Evolutionary conservation across 805 yeast genomes (phyloP), one percentile per base, ranked within the genome.

Genomic region (Lachancea mirantina): DNA sequence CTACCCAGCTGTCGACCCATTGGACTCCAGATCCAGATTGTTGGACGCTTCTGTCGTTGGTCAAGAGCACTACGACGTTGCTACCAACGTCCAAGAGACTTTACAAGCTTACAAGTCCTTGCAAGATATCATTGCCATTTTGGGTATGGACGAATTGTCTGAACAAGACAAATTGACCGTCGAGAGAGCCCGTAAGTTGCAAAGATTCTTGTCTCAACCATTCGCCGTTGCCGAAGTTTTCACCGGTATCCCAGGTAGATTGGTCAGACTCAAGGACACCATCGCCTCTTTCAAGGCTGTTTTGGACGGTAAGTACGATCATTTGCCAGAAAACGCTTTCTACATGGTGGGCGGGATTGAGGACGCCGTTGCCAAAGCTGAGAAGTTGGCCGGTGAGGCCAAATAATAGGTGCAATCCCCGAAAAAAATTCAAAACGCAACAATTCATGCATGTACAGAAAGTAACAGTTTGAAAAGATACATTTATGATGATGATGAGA

Each of bases 311-410:
- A 92, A 92, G 78, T 87, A 92, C 76, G 98, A 92, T 72, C 80
- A 81, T 74, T 79, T 92, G 61, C 98, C 98, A 65, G 98, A 92
- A 76, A 84, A 81, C 66, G 98, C 98, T 59, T 92, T 92, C 94
- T 92, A 92, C 73, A 92, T 92, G 98, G 98, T 92, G 70, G 98
- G 98, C 75, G 95, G 95, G 75, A 88, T 92, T 61, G 96, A 88
- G 67, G 98, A 92, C 70, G 98, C 79, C 57, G 69, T 87, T 66
- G 94, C 96, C 64, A 92, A 92, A 80, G 97, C 96, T 64, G 97
- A 92, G 74, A 88, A 89, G 76, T 70, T 92, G 67, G 97, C 97
- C 69, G 77, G 94, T 66, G 95, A 85, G 67, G 72, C 85, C 57
- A 76, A 77, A 61, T 78, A 76, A 40, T 28, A n/a, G 9, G 36